These are phyloP conservation scores for Irpex sp. DNA, from an alignment of 1,284 basidiomycete species.

Conservation along the genomic window DNA sequence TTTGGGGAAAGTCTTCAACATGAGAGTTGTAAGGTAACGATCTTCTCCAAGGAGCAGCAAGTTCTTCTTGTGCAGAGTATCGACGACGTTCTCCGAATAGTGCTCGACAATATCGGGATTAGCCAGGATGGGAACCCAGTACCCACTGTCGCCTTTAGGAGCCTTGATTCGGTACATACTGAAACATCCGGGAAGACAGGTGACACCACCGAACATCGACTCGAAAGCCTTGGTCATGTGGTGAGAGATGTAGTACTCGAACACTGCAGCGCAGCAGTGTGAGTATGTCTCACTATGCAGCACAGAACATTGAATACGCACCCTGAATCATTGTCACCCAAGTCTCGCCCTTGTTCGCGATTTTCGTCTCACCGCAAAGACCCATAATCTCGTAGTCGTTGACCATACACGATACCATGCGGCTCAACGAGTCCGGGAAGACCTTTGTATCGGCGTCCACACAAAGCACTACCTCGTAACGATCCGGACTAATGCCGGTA, in stretches of 20 bases:
- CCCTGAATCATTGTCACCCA: conserved; percentile 99
- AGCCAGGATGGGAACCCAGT: conserved; percentile 97
- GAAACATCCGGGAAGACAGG: conserved; percentile 98
- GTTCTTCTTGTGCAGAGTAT: conserved; percentile 99
- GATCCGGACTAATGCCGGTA: conserved; percentile 94
- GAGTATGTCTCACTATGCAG: too few relatives aligned
- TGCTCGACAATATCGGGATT: conserved; percentile 98
- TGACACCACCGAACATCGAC: conserved; percentile 99
- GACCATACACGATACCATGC: conserved; percentile 94
- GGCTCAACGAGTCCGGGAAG: conserved; percentile 89
- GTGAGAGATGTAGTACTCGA: conserved; percentile 99
- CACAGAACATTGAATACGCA: conserved; percentile 32
- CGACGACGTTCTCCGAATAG: conserved; percentile 97
- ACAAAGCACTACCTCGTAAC: conserved; percentile 94
- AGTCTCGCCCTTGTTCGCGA: conserved; percentile 96
- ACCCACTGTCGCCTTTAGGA: conserved; percentile 87
- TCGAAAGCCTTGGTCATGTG: conserved; percentile 99
- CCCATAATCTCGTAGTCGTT: conserved; percentile 98
- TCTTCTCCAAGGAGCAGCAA: conserved; percentile 96
- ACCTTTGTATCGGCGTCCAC: conserved; percentile 99
- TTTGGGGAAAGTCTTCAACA: conserved; percentile 98
- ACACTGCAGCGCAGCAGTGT: conserved; percentile 51
- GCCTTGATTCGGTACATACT: conserved; percentile 99
- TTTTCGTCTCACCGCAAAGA: conserved; percentile 97
- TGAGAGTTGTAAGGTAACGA: conserved; percentile 94